Evolutionary conservation across 345 rosid genomes (phyloP), one percentile per base, ranked within the genome.

Genomic region (Eucalyptus virginea): DNA sequence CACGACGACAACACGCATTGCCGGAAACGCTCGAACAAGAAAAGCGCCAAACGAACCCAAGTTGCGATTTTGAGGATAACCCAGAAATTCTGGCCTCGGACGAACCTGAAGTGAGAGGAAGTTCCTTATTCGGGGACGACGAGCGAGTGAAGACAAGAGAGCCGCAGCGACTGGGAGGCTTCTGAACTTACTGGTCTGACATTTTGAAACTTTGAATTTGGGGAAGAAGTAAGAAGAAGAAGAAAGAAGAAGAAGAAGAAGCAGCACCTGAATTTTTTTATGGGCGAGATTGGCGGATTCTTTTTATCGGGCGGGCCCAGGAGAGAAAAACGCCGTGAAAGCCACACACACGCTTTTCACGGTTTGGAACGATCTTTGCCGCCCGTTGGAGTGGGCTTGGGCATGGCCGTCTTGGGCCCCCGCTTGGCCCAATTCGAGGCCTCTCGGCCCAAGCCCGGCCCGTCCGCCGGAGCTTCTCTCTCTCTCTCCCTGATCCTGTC

Each of bases 151-250:
- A 40, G 47, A 21, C 47, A 21, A 21, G 42, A 77, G 47, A 12
- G 24, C 83, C 8, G 47, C 83, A 37, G 83, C 83, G 28, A 77
- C 47, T 6, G 83, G 16, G 30, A 77, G 42, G 58, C 88, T 56
- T 56, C 18, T 32, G 81, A 37, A 42, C 65, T 58, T 87, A 56
- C 85, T 21, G 19, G 65, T 45, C 52, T 87, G 69, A 23, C 44
- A 45, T 47, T 44, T 90, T 89, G 83, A 89, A 90, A 90, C 89
- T 90, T 90, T 87, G 89, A 87, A 90, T 87, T 87, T 65, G 72
- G 60, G 87, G 86, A 58, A 87, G 51, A 42, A 51, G 58, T 2
- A 52, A 52, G 32, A 47, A 6, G 83, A 80, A 86, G 86, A 42
- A 67, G 34, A 11, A 13, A 62, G 34, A 8, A 65, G 45, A 37